Evolutionary conservation across 2,329 filamentous ascomycete genomes (phyloP).

Genomic region (Sarocladium brachiariae): DNA sequence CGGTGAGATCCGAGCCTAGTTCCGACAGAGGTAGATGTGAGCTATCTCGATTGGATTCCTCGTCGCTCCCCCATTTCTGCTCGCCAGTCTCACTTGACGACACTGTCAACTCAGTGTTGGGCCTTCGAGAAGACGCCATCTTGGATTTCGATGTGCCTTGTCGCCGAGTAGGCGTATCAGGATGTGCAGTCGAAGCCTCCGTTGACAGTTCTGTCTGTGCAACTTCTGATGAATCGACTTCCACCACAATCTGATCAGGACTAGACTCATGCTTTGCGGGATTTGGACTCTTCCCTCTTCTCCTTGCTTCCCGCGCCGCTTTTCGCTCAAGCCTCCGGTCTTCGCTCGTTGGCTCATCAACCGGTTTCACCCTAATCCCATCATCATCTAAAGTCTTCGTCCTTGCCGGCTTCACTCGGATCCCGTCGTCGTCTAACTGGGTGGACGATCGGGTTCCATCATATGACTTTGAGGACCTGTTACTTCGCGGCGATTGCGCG

Average conservation of each 20-base stretch:
- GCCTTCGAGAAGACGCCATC: slow-evolving; percentile 19
- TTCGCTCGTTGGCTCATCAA: slow-evolving; percentile 12
- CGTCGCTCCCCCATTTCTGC: slow-evolving; percentile 23
- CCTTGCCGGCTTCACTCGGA: slow-evolving; percentile 35
- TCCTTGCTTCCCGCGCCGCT: not conserved
- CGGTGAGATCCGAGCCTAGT: slow-evolving; percentile 29
- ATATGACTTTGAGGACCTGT: slow-evolving; percentile 29
- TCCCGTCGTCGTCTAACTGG: slow-evolving; percentile 31
- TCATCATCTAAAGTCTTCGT: slow-evolving; percentile 25
- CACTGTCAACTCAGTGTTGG: slow-evolving; percentile 18
- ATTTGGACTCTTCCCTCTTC: not conserved
- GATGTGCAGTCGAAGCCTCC: not conserved
- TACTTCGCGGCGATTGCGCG: slow-evolving; percentile 28
- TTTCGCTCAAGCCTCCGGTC: slow-evolving; percentile 8
- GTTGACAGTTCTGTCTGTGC: slow-evolving; percentile 11
- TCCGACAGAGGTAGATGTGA: slow-evolving; percentile 24
- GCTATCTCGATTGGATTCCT: slow-evolving; percentile 20
- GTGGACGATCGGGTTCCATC: slow-evolving; percentile 18
- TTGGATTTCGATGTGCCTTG: slow-evolving; percentile 21
- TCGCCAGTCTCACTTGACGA: slow-evolving; percentile 20
- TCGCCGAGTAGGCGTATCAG: slow-evolving; percentile 31
- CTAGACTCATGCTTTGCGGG: not conserved
- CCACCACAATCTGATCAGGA: not conserved
- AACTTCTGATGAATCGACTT: slow-evolving; percentile 13
- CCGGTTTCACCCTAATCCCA: slow-evolving; percentile 23